Conservation (phyloP, 2,329 filamentous ascomycete genomes). For the Parastagonospora nodorum region DNA sequence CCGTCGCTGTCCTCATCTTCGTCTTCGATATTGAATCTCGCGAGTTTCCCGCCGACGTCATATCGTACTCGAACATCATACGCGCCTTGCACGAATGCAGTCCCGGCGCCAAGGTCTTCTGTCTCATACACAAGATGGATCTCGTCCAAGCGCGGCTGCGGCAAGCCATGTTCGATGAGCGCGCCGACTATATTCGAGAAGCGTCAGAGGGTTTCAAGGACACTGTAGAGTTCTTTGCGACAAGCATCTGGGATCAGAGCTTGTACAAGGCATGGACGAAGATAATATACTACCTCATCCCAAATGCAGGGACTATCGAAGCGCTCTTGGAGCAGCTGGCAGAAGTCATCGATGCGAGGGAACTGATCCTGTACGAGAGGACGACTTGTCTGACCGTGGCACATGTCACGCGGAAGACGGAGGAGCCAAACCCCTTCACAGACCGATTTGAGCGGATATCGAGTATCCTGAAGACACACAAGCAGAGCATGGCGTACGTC, state of each 20-base stretch:
- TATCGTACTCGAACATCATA: conserved; percentile 91
- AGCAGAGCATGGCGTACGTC: conserved; percentile 70
- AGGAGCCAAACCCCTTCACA: conserved; percentile 80
- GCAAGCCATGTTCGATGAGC: conserved; percentile 82
- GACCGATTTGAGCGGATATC: conserved; percentile 94
- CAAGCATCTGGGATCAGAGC: conserved; percentile 98
- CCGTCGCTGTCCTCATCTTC: conserved; percentile 96
- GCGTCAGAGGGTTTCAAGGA: conserved; percentile 72
- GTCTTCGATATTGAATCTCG: conserved; percentile 98
- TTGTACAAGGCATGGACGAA: conserved; percentile 98
- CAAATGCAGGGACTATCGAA: conserved; percentile 88
- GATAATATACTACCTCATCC: conserved; percentile 97
- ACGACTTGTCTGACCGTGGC: conserved; percentile 97
- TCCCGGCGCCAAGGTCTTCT: conserved; percentile 80
- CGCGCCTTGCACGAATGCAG: conserved; percentile 87
- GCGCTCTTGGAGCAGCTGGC: conserved; percentile 81
- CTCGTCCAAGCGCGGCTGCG: conserved; percentile 81
- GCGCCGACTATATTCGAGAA: conserved; percentile 74
- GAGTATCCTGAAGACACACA: conserved; percentile 98
- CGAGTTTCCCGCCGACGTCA: conserved; percentile 89
- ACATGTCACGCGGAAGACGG: conserved; percentile 78
- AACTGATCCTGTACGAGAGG: conserved; percentile 92
- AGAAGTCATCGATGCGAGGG: conserved; percentile 85
- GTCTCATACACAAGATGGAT: conserved; percentile 98
- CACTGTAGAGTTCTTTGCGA: conserved; percentile 81